Conservation (phyloP, 75 land plant genomes). For the Gnetum montanum region DNA sequence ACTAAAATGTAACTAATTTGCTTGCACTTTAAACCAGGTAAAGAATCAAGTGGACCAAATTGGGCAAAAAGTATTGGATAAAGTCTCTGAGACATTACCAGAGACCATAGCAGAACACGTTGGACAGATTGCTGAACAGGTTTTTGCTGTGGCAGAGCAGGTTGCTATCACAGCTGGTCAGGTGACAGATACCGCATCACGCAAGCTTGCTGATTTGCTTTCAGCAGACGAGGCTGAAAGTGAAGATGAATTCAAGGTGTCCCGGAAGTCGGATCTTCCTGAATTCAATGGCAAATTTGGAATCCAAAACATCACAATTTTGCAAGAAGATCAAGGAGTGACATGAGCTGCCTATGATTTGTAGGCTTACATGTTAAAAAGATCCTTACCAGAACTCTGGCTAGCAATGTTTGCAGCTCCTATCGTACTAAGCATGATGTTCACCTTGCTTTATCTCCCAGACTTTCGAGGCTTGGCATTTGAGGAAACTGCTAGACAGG, state of each 20-base stretch:
- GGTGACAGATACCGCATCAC: constrained; percentile 12
- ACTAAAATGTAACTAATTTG: neutral
- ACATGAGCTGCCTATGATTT: constrained; percentile 20
- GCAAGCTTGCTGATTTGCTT: neutral
- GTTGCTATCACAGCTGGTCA: constrained; percentile 13
- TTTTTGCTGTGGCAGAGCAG: constrained; percentile 7
- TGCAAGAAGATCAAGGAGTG: constrained; percentile 33
- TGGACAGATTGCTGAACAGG: constrained; percentile 21
- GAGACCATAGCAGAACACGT: constrained; percentile 14
- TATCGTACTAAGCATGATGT: constrained; percentile 20
- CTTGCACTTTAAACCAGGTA: too few species aligned
- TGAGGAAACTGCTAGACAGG: constrained; percentile 22
- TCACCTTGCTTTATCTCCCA: constrained; percentile 31
- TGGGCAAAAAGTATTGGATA: constrained; percentile 9
- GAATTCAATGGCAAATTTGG: constrained; percentile 28
- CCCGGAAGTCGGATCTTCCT: constrained; percentile 22
- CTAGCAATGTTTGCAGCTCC: constrained; percentile 34
- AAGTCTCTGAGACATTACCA: constrained; percentile 13
- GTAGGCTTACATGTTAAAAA: constrained; percentile 27
- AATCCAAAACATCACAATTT: constrained; percentile 16
- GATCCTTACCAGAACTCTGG: constrained; percentile 20
- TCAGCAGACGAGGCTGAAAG: constrained; percentile 15
- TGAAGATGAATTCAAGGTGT: constrained; percentile 31
- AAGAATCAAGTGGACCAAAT: constrained; percentile 9
- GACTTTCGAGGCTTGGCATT: constrained; percentile 28